Evolutionary conservation across 495 filamentous ascomycete genomes (phyloP).

Genomic region (Achaetomiella virescens): DNA sequence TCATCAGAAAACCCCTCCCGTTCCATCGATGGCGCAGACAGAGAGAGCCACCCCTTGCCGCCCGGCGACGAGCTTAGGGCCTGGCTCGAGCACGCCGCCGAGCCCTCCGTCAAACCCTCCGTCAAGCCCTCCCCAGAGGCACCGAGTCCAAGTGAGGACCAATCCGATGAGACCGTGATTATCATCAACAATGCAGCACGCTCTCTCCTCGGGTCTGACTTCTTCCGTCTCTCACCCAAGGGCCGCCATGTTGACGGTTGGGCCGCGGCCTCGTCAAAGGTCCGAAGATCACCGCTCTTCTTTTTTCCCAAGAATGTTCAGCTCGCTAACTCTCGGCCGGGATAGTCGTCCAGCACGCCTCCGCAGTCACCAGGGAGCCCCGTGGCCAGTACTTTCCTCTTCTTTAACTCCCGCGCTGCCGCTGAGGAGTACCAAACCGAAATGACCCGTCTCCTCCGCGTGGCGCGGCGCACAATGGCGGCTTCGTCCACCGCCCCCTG

Average conservation of each 20-base stretch:
- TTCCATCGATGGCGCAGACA: not conserved
- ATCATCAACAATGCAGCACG: slow-evolving; percentile 46
- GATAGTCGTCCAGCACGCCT: slow-evolving; percentile 45
- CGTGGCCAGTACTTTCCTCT: slow-evolving; percentile 53
- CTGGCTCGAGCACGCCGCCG: not conserved
- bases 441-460: slow-evolving; percentile 38
- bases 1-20: not conserved
- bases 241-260: slow-evolving; percentile 59
- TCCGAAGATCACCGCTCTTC: not conserved
- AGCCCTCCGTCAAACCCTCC: too few species aligned
- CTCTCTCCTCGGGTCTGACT: slow-evolving; percentile 55
- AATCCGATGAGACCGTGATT: slow-evolving; percentile 28
- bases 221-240: slow-evolving; percentile 52
- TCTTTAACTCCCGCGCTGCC: slow-evolving; percentile 51
- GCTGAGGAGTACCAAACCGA: slow-evolving; percentile 51
- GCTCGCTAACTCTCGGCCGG: slow-evolving; percentile 5
- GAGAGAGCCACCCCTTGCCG: not conserved
- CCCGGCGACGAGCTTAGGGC: slow-evolving; percentile 3
- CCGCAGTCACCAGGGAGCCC: slow-evolving; percentile 47
- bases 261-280: slow-evolving; percentile 46
- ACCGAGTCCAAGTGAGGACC: not conserved
- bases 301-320: too few species aligned
- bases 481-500: not conserved
- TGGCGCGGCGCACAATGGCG: slow-evolving; percentile 23
- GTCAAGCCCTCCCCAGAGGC: too few species aligned